Evolutionary conservation across 2,329 filamentous ascomycete species (phyloP).

Genomic region (Aspergillus sp.): DNA sequence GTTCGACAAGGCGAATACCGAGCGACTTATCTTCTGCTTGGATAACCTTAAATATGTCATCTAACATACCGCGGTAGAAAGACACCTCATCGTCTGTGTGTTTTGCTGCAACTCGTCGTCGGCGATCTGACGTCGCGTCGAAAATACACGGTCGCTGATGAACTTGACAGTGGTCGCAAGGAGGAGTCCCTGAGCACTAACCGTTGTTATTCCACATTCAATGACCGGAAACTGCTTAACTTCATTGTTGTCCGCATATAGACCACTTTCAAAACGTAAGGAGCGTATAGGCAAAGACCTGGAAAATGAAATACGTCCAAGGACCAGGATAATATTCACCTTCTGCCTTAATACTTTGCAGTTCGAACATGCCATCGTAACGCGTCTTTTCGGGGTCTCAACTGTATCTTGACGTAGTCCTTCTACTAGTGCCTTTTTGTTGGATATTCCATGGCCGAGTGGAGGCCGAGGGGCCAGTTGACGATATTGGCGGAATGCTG

Average conservation of each 20-base stretch:
- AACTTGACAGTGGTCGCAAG: not conserved
- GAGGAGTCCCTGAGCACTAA: not conserved
- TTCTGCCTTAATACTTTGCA: not conserved
- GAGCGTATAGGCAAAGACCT: not conserved
- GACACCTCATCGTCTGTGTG: not conserved
- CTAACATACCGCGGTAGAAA: not conserved
- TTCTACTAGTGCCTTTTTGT: not conserved
- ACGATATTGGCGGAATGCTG: not conserved
- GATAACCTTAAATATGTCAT: not conserved
- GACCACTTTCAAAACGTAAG: not conserved
- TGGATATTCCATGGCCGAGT: not conserved
- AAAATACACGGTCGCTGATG: not conserved
- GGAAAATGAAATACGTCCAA: not conserved
- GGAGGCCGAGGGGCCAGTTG: not conserved
- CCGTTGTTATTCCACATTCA: not conserved
- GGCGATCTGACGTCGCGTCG: not conserved
- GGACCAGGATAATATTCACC: not conserved
- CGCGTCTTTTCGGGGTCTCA: not conserved
- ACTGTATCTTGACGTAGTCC: not conserved
- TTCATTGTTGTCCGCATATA: not conserved
- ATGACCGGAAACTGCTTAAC: not conserved
- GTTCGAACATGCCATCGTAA: not conserved
- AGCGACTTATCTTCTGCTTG: not conserved
- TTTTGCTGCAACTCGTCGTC: not conserved
- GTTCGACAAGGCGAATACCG: not conserved